Evolutionary conservation across 257 asterid species (phyloP).

Genomic region (Solanum appendiculatum): DNA sequence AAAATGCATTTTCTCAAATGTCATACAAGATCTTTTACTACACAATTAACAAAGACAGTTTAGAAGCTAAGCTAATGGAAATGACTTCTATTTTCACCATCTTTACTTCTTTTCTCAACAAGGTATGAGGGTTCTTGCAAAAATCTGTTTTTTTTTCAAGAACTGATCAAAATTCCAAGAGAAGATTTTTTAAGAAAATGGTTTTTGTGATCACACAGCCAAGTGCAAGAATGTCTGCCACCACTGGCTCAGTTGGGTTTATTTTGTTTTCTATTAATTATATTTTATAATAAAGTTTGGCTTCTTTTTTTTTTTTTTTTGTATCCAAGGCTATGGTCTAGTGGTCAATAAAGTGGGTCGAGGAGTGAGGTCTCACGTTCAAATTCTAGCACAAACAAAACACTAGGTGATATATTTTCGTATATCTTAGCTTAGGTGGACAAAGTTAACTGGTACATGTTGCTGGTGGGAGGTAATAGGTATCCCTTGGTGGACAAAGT

Average conservation of each 20-base stretch:
- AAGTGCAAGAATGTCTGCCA: conserved; percentile 58
- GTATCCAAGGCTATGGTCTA: not conserved
- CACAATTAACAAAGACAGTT: not conserved
- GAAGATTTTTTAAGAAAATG: too few relatives aligned
- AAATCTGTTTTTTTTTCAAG: not conserved
- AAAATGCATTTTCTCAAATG: not conserved
- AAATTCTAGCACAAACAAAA: not conserved
- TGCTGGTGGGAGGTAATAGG: not conserved
- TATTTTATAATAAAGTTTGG: not conserved
- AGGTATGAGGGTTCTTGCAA: not conserved
- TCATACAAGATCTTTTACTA: not conserved
- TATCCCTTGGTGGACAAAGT: not conserved
- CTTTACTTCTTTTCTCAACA: not conserved
- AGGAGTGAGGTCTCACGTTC: not conserved
- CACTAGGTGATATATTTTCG: not conserved
- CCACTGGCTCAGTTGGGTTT: conserved; percentile 56
- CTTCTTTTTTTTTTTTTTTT: not conserved
- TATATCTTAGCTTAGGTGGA: not conserved
- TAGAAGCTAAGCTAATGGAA: not conserved
- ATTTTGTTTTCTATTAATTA: not conserved
- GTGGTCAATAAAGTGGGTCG: not conserved
- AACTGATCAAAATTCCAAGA: not conserved
- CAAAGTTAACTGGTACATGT: not conserved
- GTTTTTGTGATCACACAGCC: conserved; percentile 77
- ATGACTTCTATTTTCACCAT: not conserved